Evolutionary conservation across 2,329 filamentous ascomycete genomes (phyloP).

Genomic region (Aspergillus cejpii): DNA sequence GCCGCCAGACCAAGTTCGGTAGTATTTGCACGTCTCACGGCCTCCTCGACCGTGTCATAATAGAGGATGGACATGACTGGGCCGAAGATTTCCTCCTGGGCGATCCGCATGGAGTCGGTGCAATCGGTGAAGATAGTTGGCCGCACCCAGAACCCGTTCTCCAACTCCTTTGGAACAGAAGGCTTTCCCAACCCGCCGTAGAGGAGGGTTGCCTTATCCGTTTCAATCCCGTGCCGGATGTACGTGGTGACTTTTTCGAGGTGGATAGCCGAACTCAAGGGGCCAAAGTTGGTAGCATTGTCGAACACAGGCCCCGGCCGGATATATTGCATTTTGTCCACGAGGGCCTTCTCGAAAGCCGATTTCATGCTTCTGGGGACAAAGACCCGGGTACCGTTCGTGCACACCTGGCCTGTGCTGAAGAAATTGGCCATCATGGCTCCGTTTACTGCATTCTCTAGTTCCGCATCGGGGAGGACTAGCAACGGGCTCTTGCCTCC

Average conservation of each 20-base stretch:
- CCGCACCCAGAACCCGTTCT: conserved; percentile 71
- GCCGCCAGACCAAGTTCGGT: conserved; percentile 75
- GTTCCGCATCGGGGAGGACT: conserved; percentile 69
- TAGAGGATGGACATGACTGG: conserved; percentile 76
- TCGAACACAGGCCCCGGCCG: conserved; percentile 69
- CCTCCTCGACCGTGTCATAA: conserved; percentile 65
- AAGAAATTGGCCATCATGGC: conserved; percentile 95
- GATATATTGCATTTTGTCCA: conserved; percentile 63
- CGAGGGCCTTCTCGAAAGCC: conserved; percentile 60
- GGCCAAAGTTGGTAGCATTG: conserved; percentile 70
- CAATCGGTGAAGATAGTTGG: conserved; percentile 85
- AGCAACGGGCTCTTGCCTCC: conserved; percentile 80
- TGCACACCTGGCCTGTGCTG: conserved; percentile 85
- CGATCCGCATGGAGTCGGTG: conserved; percentile 72
- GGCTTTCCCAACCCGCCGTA: conserved; percentile 62
- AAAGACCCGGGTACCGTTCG: conserved; percentile 84
- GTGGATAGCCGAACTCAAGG: conserved; percentile 68
- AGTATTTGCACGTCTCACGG: conserved; percentile 65
- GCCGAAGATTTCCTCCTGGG: conserved; percentile 79
- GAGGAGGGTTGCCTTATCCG: conserved; percentile 66
- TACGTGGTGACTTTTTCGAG: conserved; percentile 71
- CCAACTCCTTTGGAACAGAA: conserved; percentile 46
- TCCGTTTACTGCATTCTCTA: conserved; percentile 75
- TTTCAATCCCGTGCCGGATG: conserved; percentile 66
- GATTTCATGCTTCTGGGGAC: conserved; percentile 60